A percentile compares a stretch with the other conserved stretches of the same genome.
These are phyloP conservation scores for Isabelozyma pseudorhagii DNA, from an alignment of 805 yeast species.

Conservation along the genomic window DNA sequence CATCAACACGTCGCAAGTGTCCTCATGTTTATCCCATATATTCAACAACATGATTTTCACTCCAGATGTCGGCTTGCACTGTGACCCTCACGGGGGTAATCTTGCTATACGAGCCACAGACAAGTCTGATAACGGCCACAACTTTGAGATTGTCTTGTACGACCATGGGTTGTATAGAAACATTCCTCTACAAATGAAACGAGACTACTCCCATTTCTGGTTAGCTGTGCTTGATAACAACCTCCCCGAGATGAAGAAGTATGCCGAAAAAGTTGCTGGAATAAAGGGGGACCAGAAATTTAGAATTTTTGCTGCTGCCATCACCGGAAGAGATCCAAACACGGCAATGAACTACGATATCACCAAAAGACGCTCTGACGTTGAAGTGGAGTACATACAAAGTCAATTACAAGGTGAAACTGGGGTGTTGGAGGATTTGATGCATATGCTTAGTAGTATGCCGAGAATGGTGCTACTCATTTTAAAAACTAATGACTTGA, in stretches of 20 bases:
- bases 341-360: conserved; percentile 68
- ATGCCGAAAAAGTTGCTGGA: conserved; percentile 78
- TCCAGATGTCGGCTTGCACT: conserved; percentile 87
- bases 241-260: conserved; percentile 59
- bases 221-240: conserved; percentile 76
- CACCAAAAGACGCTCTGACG: conserved; percentile 45
- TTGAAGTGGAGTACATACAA: conserved; percentile 70
- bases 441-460: conserved; percentile 72
- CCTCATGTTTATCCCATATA: conserved; percentile 81
- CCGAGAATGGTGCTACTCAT: conserved; percentile 86
- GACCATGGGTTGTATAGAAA: conserved; percentile 94
- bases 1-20: conserved; percentile 75
- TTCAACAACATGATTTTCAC: conserved; percentile 95
- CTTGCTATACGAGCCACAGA: conserved; percentile 64
- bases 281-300: conserved; percentile 70
- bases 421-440: conserved; percentile 67
- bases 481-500: conserved; percentile 89
- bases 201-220: conserved; percentile 92
- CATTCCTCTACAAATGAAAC: conserved; percentile 71
- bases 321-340: conserved; percentile 89
- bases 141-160: conserved; percentile 86
- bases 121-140: conserved; percentile 44
- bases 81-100: conserved; percentile 99
- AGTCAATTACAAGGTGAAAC: conserved; percentile 52
- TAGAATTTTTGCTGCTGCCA: conserved; percentile 84